A percentile compares a stretch with the other conserved stretches of the same genome.
Conservation (phyloP, 176 grass and related monocot species). For the Lolium multiflorum region DNA sequence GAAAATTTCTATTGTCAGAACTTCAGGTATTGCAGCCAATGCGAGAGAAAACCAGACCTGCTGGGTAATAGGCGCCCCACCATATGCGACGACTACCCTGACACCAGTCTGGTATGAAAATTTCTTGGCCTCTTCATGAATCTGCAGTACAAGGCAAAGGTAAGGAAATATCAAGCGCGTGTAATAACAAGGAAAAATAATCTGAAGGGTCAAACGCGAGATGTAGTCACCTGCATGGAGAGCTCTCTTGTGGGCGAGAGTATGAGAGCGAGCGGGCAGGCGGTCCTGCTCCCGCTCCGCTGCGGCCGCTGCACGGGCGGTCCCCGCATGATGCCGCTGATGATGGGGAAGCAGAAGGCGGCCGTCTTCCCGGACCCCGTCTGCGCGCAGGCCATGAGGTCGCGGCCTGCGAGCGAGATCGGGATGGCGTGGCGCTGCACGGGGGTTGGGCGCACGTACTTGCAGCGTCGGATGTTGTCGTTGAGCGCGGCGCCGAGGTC, state of each 20-base stretch:
- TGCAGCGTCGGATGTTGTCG: conserved; percentile 85
- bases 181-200: neutral
- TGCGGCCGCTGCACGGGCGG: conserved; percentile 42
- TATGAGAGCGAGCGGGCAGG: conserved; percentile 73
- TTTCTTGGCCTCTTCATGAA: conserved; percentile 94
- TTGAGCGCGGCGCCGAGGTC: conserved; percentile 86
- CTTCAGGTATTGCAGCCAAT: neutral
- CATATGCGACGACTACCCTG: conserved; percentile 90
- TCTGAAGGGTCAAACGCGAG: neutral
- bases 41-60: conserved; percentile 60
- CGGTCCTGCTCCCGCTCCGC: conserved; percentile 56
- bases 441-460: conserved; percentile 88
- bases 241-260: conserved; percentile 97
- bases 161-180: neutral
- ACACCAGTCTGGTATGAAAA: conserved; percentile 97
- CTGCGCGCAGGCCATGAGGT: conserved; percentile 97
- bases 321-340: conserved; percentile 79
- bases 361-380: conserved; percentile 91
- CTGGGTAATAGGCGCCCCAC: conserved; percentile 91
- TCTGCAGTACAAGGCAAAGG: conserved; percentile 50
- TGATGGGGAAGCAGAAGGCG: conserved; percentile 95
- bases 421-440: conserved; percentile 95
- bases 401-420: conserved; percentile 69
- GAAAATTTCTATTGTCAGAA: conserved; percentile 22
- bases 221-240: conserved; percentile 72